Evolutionary conservation across 2,329 filamentous ascomycete genomes (phyloP), one percentile per base, ranked within the genome.

Genomic region (Apiospora marii): DNA sequence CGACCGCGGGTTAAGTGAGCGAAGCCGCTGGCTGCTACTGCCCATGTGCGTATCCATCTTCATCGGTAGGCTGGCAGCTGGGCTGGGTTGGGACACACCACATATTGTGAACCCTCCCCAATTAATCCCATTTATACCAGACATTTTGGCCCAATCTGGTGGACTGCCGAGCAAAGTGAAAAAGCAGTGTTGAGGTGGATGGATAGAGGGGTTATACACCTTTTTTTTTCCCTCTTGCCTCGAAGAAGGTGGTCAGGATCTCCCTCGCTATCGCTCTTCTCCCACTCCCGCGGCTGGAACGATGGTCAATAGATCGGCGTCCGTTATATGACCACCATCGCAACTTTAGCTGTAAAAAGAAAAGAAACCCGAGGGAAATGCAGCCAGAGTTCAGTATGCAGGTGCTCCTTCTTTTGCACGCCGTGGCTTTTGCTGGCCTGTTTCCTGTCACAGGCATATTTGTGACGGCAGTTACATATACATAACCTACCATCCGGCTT

Each of bases 381-480:
- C 37, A 61, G 22, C 3, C 37, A 22, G 53, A 16, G 30, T 37
- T 37, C 8, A 10, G 53, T 61, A 61, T 61, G 53, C 53, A 61
- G 30, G 16, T 34, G 53, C 53, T 37, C 3, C 30, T 19, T 22
- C 13, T 34, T 58, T 53, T 44, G 53, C 53, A 58, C 22, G 30
- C 30, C 8, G 30, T 61, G 53, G 30, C 30, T 61, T 37, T 61
- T 37, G 53, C 19, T 37, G 19, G 53, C 19, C 53, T 61, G 30
- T 61, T 34, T 61, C 53, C 30, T 61, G 53, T 61, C 53, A 61
- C 53, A 19, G 30, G 3, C 53, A 34, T 19, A 8, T 61, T 61
- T 61, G 53, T 37, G 53, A 61, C 53, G 30, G 30, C 53, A 37
- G 53, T 61, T 61, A 58, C 27, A 58, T 58, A 58, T 14, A 58